Evolutionary conservation across 805 yeast genomes (phyloP), one percentile per base, ranked within the genome.

Genomic region (Teunomyces atbi): DNA sequence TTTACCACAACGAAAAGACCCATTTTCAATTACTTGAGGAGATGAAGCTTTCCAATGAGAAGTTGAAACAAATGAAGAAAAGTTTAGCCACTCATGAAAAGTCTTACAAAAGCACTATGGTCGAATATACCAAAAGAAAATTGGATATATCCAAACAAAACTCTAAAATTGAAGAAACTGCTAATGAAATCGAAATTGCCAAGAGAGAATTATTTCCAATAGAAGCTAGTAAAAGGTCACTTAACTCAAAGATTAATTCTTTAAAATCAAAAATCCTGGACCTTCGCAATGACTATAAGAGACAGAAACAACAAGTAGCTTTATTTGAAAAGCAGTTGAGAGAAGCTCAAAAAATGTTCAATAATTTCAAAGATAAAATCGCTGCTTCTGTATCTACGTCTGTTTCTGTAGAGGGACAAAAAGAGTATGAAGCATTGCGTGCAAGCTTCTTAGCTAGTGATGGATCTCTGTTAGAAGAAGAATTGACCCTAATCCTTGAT

Each of bases 131-230:
- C 2, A 76, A 75, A 38, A 73, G 73, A 2, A 67, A 75, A 5
- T 53, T 78, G 36, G 64, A 68, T 5, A 58, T 69, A n/a, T 66
- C 69, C 20, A 76, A 75, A 38, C 60, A 65, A n/a, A 70, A 69
- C 36, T 62, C 65, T 16, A 56, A 62, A 7, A 61, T 81, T 2
- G 59, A 59, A 1, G 60, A 61, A n/a, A 65, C 69, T 41, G 59
- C 62, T n/a, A 52, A 58, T 2, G 62, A 66, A n/a, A 61, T 77
- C 13, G 84, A 80, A 34, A 60, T 64, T 5, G 65, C 69, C 21
- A 74, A 74, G 43, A 61, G 79, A 23, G 74, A 76, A 5, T 54
- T 86, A 42, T 73, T 86, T 23, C 95, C 96, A 1, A 59, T 84
- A 4, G 76, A 74, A 27, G 78, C 89, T 6, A 82, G 81, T 49